These are phyloP conservation scores for Porphyrellus cyaneotinctus DNA, from an alignment of 768 basidiomycete genomes.

Conservation along the genomic window DNA sequence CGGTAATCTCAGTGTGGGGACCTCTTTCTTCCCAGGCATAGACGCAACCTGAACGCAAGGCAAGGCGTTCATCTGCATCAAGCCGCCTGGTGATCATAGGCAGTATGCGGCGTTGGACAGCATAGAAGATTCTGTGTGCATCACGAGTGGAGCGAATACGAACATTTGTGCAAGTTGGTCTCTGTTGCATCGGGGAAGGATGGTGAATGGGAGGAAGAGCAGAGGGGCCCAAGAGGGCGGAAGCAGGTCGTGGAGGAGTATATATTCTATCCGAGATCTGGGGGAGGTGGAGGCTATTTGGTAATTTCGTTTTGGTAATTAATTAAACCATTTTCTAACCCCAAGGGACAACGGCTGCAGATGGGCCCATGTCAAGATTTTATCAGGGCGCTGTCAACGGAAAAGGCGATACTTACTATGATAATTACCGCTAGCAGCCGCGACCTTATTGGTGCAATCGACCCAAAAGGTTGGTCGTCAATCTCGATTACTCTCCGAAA, in stretches of 20 bases:
- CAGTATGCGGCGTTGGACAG: slow-evolving; percentile 56
- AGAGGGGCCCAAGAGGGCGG: slow-evolving; percentile 4
- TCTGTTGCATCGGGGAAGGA: slow-evolving; percentile 48
- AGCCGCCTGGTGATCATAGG: slow-evolving; percentile 74
- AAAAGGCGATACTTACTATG: slow-evolving; percentile 19
- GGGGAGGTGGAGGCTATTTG: slow-evolving; percentile 25
- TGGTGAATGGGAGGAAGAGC: slow-evolving; percentile 12
- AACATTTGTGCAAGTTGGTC: slow-evolving; percentile 63
- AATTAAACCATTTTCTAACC: slow-evolving; percentile 34
- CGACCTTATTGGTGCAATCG: slow-evolving; percentile 36
- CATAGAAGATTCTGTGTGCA: slow-evolving; percentile 79
- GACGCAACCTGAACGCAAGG: slow-evolving; percentile 42
- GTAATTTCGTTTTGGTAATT: slow-evolving; percentile 34
- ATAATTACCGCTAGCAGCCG: slow-evolving; percentile 27
- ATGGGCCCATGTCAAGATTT: slow-evolving; percentile 17
- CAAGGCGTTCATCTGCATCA: slow-evolving; percentile 69
- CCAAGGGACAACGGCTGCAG: slow-evolving; percentile 17
- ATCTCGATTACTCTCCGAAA: slow-evolving; percentile 43
- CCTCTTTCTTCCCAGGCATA: slow-evolving; percentile 74
- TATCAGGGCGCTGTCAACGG: slow-evolving; percentile 26
- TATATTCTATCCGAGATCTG: slow-evolving; percentile 34
- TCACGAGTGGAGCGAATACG: slow-evolving; percentile 76
- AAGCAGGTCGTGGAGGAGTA: slow-evolving; percentile 24
- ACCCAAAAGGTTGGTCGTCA: slow-evolving; percentile 40
- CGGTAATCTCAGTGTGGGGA: slow-evolving; percentile 69